Base-by-base conservation (phyloP, 2,329 filamentous ascomycete genomes). In the Hypoxylon sp. region DNA sequence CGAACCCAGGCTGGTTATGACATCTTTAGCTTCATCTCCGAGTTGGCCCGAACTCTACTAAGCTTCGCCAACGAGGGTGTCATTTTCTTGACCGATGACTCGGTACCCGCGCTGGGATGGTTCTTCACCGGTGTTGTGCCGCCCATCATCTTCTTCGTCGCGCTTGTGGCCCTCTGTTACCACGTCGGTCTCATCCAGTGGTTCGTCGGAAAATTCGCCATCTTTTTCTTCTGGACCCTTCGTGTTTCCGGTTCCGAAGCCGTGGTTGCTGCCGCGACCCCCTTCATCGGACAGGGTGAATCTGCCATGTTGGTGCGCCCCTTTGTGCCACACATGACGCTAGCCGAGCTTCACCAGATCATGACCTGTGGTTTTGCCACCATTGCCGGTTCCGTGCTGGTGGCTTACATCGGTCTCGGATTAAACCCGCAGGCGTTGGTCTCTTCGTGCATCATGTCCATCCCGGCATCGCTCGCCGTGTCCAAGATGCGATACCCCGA, bases 121-220 rank as follows among this genome's bases (percentile, higher is more conserved):
- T 97, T 97, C 85, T 83, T 97, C 67, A 84, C 90, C 51, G 81
- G 84, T 51, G 93, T 97, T 65, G 84, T 96, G n/a, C 93, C 94
- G 0, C 89, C 94, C 72, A 96, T 97, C 79, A 92, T 97, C 81
- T 97, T 97, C 87, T 97, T 97, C 87, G 91, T 97, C 61, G 88
- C 93, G 1, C 83, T 97, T n/a, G 92, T 97, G 24, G 91, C 96
- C 78, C 86, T 97, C 13, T 79, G 96, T 44, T 96, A 92, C 81
- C 91, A 94, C 81, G 84, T 89, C 71, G 91, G 91, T 2, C 83
- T 93, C 67, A 81, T 97, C 55, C 93, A 97, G 79, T 97, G 94
- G 93, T 92, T 94, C 79, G 87, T 97, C 73, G 82, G 84, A 70
- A 97, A 97, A 79, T 92, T 95, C 71, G 93, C 94, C 62, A 85